Evolutionary conservation across 176 grass and related monocot species (phyloP).

Genomic region (Ampelocalamus luodianensis): DNA sequence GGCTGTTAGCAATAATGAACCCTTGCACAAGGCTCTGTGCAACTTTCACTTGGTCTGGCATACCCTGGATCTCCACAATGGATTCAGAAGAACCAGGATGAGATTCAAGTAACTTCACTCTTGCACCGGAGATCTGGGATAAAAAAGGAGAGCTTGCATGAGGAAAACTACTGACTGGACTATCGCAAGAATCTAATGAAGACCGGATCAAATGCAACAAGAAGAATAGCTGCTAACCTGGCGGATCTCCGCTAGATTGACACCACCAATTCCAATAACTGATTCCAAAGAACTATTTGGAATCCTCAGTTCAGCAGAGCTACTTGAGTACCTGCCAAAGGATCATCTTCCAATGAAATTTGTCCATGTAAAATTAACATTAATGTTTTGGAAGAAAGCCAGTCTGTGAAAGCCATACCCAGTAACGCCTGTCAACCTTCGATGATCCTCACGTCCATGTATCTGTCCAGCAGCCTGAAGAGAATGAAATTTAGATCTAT

Average conservation of each 20-base stretch:
- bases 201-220: neutral
- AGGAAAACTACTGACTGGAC: slow-evolving; percentile 13
- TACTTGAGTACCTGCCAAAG: slow-evolving; percentile 60
- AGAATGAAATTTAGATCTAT: slow-evolving; percentile 42
- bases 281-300: slow-evolving; percentile 63
- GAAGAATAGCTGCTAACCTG: slow-evolving; percentile 58
- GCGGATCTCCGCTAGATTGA: slow-evolving; percentile 71
- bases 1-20: slow-evolving; percentile 53
- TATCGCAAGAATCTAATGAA: neutral
- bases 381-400: slow-evolving; percentile 4
- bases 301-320: slow-evolving; percentile 63
- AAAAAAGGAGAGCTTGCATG: slow-evolving; percentile 12
- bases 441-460: slow-evolving; percentile 59
- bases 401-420: slow-evolving; percentile 49
- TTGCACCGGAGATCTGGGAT: slow-evolving; percentile 70
- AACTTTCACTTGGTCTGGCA: slow-evolving; percentile 67
- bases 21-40: slow-evolving; percentile 65
- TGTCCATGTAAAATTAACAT: neutral
- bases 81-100: slow-evolving; percentile 53
- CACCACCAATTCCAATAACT: slow-evolving; percentile 62
- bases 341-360: slow-evolving; percentile 23
- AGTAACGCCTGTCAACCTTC: slow-evolving; percentile 39
- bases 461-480: slow-evolving; percentile 61
- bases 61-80: slow-evolving; percentile 71
- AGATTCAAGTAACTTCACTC: slow-evolving; percentile 58